phyloP scores from a whole-genome alignment of 1,139 yeast species.

The Saccharomyces pastorianus region DNA sequence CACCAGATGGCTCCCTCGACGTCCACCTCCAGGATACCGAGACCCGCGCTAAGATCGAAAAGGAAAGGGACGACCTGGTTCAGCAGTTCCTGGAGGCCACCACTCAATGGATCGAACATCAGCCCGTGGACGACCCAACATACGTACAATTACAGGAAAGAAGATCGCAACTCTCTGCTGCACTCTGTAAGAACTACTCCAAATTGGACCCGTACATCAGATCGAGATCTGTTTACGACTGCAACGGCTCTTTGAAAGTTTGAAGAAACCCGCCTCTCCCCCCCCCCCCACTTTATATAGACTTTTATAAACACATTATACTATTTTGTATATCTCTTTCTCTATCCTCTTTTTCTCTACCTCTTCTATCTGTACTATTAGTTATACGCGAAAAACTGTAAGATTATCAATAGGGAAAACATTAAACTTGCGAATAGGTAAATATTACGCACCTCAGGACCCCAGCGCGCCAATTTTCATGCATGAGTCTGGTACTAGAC shows the following conservation, averaged over 20 bases:
- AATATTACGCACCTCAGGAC: neutral
- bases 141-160: slow-evolving; percentile 37
- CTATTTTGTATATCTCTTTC: too few species aligned
- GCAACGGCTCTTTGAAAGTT: slow-evolving; percentile 36
- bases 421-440: neutral
- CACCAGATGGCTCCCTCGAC: slow-evolving; percentile 44
- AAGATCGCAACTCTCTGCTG: slow-evolving; percentile 42
- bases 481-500: slow-evolving; percentile 6
- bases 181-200: slow-evolving; percentile 49
- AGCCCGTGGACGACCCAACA: slow-evolving; percentile 32
- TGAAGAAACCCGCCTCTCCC: too few species aligned
- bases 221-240: slow-evolving; percentile 57
- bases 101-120: slow-evolving; percentile 56
- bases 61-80: slow-evolving; percentile 43
- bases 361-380: too few species aligned
- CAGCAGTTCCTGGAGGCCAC: slow-evolving; percentile 50
- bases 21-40: slow-evolving; percentile 39
- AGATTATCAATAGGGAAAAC: neutral
- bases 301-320: too few species aligned
- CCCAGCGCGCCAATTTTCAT: neutral
- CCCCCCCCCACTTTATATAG: neutral
- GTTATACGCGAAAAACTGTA: too few species aligned
- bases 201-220: slow-evolving; percentile 64
- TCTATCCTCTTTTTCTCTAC: too few species aligned
- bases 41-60: slow-evolving; percentile 35